Base-by-base conservation (phyloP, 2,329 filamentous ascomycete genomes). In the Diaporthe destruens region DNA sequence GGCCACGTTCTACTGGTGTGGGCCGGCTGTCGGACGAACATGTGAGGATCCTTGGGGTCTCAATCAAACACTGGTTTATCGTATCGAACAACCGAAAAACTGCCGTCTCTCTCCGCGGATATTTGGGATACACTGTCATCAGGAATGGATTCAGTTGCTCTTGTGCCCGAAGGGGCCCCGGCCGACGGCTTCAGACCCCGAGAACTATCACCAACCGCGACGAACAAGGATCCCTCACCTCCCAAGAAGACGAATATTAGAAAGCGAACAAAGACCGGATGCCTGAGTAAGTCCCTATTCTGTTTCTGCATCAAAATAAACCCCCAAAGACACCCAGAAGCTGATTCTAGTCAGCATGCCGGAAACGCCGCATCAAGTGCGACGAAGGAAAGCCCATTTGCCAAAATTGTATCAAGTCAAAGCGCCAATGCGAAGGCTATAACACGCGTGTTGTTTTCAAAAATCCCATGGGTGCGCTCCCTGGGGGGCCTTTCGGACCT, bases 301-400 rank as follows among this genome's bases (percentile, higher is more conserved):
- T 25, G 51, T 18, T 32, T 25, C 2, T n/a, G 12, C 16, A 57
- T 53, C 25, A 32, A 20, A 14, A 57, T 20, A 6, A 47, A 20
- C 9, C 20, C n/a, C 47, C 61, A 23, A 14, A 36, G 16, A 14
- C 29, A n/a, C 16, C 6, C 71, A 74, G 39, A 74, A 73, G 74
- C 68, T 78, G 61, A 72, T 63, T 74, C 57, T 80, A 57, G 71
- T 73, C 56, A 95, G 93, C 96, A 72, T 99, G 96, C 83, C 93
- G 96, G 75, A 96, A 94, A 83, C 92, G 96, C 69, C 93, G 96
- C 75, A 98, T 99, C 83, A 99, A 98, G 83, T 99, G 96, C 82
- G 96, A 96, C 75, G 96, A 98, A 81, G 94, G 94, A 78, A 89
- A 92, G 65, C 94, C 94, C 34, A 92, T 88, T 36, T 96, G 94